These are phyloP conservation scores for Pseudonitzschia multistriata DNA, from an alignment of 108 stramenopile species.

Conservation along the genomic window DNA sequence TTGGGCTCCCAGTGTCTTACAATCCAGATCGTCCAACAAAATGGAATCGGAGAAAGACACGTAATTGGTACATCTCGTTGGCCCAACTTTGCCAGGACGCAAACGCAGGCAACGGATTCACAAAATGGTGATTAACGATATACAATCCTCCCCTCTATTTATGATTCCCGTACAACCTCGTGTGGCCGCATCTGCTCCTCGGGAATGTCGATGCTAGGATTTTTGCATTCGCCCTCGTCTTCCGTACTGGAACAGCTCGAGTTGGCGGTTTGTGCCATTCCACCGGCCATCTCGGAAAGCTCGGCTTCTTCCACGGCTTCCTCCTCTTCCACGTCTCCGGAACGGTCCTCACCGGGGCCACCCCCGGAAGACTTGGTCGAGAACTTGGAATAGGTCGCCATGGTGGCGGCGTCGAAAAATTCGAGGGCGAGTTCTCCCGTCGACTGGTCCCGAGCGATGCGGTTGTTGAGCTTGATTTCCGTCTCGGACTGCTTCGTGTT, in stretches of 20 bases:
- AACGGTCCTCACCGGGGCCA: not conserved
- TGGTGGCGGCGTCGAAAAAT: slow-evolving; percentile 62
- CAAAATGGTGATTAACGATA: not conserved
- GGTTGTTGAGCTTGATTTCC: slow-evolving; percentile 27
- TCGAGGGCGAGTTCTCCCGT: slow-evolving; percentile 38
- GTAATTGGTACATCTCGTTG: too few relatives aligned
- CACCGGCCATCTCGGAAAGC: not conserved
- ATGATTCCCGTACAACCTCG: slow-evolving; percentile 2
- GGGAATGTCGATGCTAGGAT: not conserved
- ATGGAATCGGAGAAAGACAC: too few relatives aligned
- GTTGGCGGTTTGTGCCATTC: not conserved
- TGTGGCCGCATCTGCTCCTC: not conserved
- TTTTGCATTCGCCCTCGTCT: not conserved
- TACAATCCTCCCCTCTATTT: not conserved
- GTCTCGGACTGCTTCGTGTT: slow-evolving; percentile 39
- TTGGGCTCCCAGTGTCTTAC: too few relatives aligned
- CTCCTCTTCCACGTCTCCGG: not conserved
- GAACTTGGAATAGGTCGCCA: slow-evolving; percentile 28
- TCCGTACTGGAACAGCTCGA: slow-evolving; percentile 9
- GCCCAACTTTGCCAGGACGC: too few relatives aligned
- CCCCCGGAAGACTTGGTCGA: not conserved
- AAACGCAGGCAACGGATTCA: too few relatives aligned
- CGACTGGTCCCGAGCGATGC: slow-evolving; percentile 42
- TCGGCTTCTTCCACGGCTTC: not conserved
- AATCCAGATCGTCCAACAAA: too few relatives aligned